Base-by-base conservation (phyloP, 495 filamentous ascomycete species). In the Podospora conica region DNA sequence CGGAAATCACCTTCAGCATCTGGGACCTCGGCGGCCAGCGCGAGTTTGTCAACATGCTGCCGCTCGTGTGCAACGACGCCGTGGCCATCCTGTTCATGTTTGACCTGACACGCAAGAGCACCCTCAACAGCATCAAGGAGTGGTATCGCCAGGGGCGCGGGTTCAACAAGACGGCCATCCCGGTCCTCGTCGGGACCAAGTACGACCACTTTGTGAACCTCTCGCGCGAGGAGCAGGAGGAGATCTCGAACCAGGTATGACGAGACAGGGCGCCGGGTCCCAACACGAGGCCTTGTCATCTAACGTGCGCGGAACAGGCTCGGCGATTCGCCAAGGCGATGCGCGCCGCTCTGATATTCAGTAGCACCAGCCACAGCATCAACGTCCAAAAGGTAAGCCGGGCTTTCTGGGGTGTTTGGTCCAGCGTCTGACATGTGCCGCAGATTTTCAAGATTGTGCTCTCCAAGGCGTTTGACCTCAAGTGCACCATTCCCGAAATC, bases 391-490 rank as follows among this genome's bases (percentile, higher is more conserved):
- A 98, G 90, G 95, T 97, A 73, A 25, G 77, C 66, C 18, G 24
- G 5, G 23, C 10, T 54, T 24, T 31, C 29, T 59, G 25, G 25
- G 22, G 21, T 40, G 12, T 33, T 18, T 64, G 25, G 24, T 15
- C 11, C 29, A 23, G 28, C 1, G 63, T 67, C 68, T 72, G 55
- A 75, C 64, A 20, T 23, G 58, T 55, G 40, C 25, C 24, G 15
- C 66, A 98, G 95, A 98, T 98, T 74, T 98, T 98, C 85, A 98
- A 98, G 77, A 98, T 98, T 71, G 95, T 98, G 63, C 85, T 98
- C 29, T 94, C 94, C 65, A 98, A 98, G 79, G 96, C 95, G 0
- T 98, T 98, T 74, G 95, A 98, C 75, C 84, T 98, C 65, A 97
- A 97, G 75, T 98, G 95, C 82, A 98, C 95, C 4, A 98, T 98